Conservation (phyloP, 306 rosid species). For the Ziziphus jujuba region DNA sequence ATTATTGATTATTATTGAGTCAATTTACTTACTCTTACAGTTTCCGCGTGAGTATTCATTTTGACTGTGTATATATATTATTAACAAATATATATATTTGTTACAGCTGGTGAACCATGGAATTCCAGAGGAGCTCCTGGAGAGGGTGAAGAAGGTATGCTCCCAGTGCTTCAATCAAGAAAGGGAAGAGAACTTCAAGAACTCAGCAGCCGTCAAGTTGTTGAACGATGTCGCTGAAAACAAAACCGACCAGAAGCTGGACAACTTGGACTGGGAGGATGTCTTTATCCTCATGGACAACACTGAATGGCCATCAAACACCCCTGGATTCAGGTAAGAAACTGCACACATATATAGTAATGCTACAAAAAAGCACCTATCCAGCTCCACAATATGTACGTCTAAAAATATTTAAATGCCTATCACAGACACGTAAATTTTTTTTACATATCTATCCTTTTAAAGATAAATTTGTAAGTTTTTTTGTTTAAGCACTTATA, state of each 20-base stretch:
- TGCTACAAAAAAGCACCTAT: too few species aligned
- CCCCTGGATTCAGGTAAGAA: conserved; percentile 76
- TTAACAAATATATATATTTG: neutral
- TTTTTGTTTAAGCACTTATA: too few species aligned
- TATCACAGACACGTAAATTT: too few species aligned
- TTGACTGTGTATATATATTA: neutral
- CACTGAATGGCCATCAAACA: conserved; percentile 70
- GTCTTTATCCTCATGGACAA: conserved; percentile 74
- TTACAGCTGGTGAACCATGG: conserved; percentile 95
- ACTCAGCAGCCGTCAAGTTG: conserved; percentile 48
- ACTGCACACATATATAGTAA: neutral
- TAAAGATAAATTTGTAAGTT: too few species aligned
- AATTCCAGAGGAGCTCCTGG: conserved; percentile 78
- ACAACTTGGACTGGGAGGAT: conserved; percentile 90
- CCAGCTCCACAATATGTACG: too few species aligned
- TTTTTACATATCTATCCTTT: too few species aligned
- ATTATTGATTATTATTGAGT: too few species aligned
- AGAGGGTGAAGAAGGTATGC: conserved; percentile 81
- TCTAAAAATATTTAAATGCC: too few species aligned
- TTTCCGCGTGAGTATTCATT: too few species aligned
- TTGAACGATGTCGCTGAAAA: conserved; percentile 50
- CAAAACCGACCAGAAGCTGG: conserved; percentile 48
- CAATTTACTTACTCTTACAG: too few species aligned
- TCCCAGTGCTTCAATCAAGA: conserved; percentile 66
- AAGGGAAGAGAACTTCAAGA: conserved; percentile 79